Base-by-base conservation (phyloP, 2,329 filamentous ascomycete genomes). In the Sphaerulina musiva region DNA sequence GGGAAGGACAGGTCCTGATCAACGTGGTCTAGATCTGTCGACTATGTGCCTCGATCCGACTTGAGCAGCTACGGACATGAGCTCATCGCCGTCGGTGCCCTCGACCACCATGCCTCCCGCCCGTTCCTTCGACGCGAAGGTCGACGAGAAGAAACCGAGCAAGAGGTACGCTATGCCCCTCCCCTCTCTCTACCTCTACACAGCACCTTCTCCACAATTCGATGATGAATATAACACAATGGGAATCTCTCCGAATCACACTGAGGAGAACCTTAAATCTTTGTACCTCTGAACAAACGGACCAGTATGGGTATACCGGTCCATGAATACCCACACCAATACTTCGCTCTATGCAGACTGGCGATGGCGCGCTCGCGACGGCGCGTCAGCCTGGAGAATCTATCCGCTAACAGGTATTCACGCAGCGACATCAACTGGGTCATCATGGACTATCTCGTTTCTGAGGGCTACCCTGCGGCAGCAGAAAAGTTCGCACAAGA, bases 201-300 rank as follows among this genome's bases (percentile, higher is more conserved):
- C 58, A 66, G 61, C 66, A 67, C 67, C 64, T 70, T 67, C 65
- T 68, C 26, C 6, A 3, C 26, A 3, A 4, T 65, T 77, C 83
- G 78, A 95, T 95, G 91, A 95, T 88, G 81, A 69, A 78, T 80
- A 75, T 76, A 76, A 80, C 85, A 88, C 85, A 95, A 81, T 98
- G 93, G 93, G 93, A 98, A 98, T 98, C 93, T 98, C 95, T 98
- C 93, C 87, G 89, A 97, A 88, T 80, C 82, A 74, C 77, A 74
- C 80, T 98, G 93, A 88, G 86, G 93, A 98, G 84, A 89, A 84
- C 73, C 78, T 72, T 56, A 88, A 44, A 26, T 84, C 87, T 83
- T 86, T 87, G 83, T 83, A 75, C 80, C 80, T 84, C 83, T 85
- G 83, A 86, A 53, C 10, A 12, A 47, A 17, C 10, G 9, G 42